A percentile compares a stretch with the other conserved stretches of the same genome.
Conservation (phyloP, 768 basidiomycete species). For the Amanita inopinata region DNA sequence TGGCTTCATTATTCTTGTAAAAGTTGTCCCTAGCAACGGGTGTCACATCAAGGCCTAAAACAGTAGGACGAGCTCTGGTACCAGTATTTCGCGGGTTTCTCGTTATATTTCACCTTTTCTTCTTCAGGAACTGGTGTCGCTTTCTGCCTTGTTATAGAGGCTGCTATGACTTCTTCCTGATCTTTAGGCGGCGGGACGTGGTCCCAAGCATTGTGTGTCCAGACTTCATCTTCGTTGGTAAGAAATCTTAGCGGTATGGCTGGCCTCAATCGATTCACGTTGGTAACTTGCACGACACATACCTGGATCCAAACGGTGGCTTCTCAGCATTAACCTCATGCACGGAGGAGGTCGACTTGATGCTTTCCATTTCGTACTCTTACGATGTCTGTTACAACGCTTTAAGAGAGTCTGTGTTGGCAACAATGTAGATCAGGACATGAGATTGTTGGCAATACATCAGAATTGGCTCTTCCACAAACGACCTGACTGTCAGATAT, state of each 20-base stretch:
- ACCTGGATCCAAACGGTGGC: conserved; percentile 70
- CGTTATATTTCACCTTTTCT: conserved; percentile 65
- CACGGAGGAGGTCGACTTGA: conserved; percentile 52
- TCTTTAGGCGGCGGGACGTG: conserved; percentile 79
- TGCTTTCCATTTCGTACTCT: conserved; percentile 9
- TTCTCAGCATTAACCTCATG: conserved; percentile 44
- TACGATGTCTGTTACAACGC: no score
- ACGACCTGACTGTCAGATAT: no score
- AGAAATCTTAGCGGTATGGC: conserved; percentile 47
- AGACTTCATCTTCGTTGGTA: conserved; percentile 61
- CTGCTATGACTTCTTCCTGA: conserved; percentile 63
- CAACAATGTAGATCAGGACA: no score
- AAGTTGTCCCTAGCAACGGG: conserved; percentile 76
- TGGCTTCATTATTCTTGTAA: conserved; percentile 74
- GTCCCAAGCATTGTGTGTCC: conserved; percentile 88
- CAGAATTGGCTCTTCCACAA: no score
- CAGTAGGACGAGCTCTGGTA: conserved; percentile 16
- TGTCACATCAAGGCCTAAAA: neutral
- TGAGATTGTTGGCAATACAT: no score
- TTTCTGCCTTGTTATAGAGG: conserved; percentile 63
- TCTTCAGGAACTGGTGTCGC: conserved; percentile 60
- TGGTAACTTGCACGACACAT: conserved; percentile 10
- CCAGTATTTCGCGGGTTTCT: conserved; percentile 69
- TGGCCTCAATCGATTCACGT: conserved; percentile 8
- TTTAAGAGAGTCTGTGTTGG: no score